Base-by-base conservation (phyloP, 208 protist genomes). In the Trypanosoma theileri region DNA sequence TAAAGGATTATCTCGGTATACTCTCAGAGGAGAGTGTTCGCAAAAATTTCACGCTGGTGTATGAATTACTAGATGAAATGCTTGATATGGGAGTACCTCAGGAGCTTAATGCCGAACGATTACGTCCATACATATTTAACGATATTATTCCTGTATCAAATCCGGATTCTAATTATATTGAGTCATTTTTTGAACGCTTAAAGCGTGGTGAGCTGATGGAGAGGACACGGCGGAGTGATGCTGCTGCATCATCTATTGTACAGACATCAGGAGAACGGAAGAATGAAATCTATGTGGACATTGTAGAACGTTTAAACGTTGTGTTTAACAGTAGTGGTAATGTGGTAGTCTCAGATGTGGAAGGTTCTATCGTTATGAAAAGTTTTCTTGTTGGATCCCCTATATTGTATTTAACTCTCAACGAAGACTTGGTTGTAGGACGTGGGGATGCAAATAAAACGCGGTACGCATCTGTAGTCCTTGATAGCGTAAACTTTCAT, bases 1-100 rank as follows among this genome's bases (percentile, higher is more conserved):
- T 97, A 21, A 88, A 83, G 63, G 93, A 98, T 62, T 97, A 88
- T 68, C 74, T 94, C 54, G 91, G 91, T 8, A 81, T 93, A 4
- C 61, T 98, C 35, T 89, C 68, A 35, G 95, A 98, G 72, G 85
- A 98, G 44, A 74, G 79, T 51, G 69, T 98, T 19, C 73, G 86
- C 8, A 73, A 77, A 46, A 97, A 98, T 78, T 97, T 98, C 41
- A 72, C 93, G 16, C 76, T 98, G 12, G 72, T 97, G 19, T 97
- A 98, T 72, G 92, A 98, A 69, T 59, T 98, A n/a, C 57, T 97
- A 35, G 94, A 98, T 69, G 95, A 97, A 71, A 82, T 96, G 60
- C 58, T 92, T 12, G 92, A 96, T 70, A 80, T 92, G 57, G 96
- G 94, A 19, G 82, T 95, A 22, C 65, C 82, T 24, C 92, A 98